phyloP scores from a whole-genome alignment of 208 protist species.

The Histomonas meleagridis region DNA sequence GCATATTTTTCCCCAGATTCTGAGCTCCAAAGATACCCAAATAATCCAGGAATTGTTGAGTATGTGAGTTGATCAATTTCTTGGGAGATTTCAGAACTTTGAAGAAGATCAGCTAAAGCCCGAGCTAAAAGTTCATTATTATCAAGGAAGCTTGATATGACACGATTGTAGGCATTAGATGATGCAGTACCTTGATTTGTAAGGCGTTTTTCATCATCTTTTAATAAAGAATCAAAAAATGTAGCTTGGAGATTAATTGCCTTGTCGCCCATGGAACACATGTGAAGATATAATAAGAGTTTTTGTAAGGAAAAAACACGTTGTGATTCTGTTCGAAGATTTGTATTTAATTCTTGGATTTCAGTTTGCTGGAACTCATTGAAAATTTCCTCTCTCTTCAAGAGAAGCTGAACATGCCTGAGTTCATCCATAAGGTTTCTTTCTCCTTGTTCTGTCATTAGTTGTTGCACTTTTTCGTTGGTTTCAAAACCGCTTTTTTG shows the following conservation, averaged over 20 bases:
- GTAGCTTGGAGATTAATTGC: background rate
- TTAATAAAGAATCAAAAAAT: conserved; percentile 20
- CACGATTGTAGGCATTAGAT: background rate
- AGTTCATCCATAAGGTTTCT: conserved; percentile 27
- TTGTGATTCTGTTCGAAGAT: background rate
- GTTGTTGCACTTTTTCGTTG: background rate
- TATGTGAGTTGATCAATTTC: background rate
- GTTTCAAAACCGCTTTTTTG: too few relatives aligned
- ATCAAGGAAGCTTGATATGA: background rate
- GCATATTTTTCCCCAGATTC: background rate
- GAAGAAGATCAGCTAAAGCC: background rate
- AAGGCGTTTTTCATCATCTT: background rate
- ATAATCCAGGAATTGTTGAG: conserved; percentile 14
- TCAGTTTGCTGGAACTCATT: background rate
- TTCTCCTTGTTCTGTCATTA: too few relatives aligned
- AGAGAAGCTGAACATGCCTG: background rate
- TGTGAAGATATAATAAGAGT: background rate
- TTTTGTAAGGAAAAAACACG: conserved; percentile 24
- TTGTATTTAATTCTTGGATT: conserved; percentile 10
- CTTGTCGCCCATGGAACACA: background rate
- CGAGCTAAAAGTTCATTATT: background rate
- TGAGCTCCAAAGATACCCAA: background rate
- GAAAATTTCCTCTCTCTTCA: conserved; percentile 32
- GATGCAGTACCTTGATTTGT: background rate
- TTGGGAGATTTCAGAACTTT: background rate